phyloP scores from a whole-genome alignment of 2,329 filamentous ascomycete species.

The Penicillium sp. region DNA sequence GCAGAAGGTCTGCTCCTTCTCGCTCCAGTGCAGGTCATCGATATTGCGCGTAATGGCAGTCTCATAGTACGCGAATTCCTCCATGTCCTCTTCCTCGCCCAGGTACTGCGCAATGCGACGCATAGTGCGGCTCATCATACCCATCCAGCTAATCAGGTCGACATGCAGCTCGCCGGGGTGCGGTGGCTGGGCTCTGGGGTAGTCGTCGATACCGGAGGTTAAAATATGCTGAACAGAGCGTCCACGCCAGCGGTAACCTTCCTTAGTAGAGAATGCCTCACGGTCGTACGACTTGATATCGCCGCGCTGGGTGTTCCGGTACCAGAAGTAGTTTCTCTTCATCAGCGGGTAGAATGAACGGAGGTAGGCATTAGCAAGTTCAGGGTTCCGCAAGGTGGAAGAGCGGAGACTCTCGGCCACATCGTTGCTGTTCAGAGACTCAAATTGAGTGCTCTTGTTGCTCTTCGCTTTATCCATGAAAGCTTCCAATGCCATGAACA shows the following conservation, averaged over 20 bases:
- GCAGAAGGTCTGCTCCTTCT: conserved; percentile 76
- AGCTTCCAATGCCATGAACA: conserved; percentile 81
- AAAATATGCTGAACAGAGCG: conserved; percentile 81
- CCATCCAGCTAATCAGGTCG: conserved; percentile 93
- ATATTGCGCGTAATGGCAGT: conserved; percentile 79
- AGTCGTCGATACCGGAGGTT: conserved; percentile 92
- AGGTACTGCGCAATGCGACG: conserved; percentile 72
- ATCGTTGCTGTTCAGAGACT: conserved; percentile 21
- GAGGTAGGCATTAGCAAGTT: conserved; percentile 66
- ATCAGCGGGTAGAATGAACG: conserved; percentile 77
- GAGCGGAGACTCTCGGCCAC: conserved; percentile 52
- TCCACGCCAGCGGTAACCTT: conserved; percentile 93
- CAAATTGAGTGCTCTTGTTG: conserved; percentile 31
- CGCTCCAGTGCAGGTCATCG: conserved; percentile 88
- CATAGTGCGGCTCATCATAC: conserved; percentile 88
- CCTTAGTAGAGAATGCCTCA: conserved; percentile 78
- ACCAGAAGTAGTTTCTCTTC: conserved; percentile 89
- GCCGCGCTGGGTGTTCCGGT: conserved; percentile 82
- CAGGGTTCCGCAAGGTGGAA: conserved; percentile 62
- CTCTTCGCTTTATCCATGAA: conserved; percentile 73
- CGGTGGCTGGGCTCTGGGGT: conserved; percentile 86
- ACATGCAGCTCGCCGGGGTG: conserved; percentile 94
- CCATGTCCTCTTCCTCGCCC: conserved; percentile 69
- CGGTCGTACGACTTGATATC: conserved; percentile 90
- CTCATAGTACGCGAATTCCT: conserved; percentile 66